A percentile compares a stretch with the other conserved stretches of the same genome.
Conservation (phyloP, 2,329 filamentous ascomycete species). For the Pseudocercospora fuligena region DNA sequence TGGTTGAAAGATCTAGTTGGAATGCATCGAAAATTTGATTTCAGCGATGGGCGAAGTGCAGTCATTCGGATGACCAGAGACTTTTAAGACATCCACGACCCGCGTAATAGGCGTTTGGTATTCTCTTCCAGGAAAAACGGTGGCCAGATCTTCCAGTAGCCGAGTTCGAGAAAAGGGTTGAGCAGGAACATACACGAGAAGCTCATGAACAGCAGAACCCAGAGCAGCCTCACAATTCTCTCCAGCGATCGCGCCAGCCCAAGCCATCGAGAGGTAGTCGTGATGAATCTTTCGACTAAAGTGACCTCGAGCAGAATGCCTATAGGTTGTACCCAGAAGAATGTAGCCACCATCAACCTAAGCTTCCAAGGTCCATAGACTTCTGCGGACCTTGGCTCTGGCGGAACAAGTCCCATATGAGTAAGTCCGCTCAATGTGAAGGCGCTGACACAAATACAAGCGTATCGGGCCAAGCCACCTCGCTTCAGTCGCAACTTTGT, state of each 20-base stretch:
- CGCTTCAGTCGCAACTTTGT: constrained; percentile 23
- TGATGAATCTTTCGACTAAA: constrained; percentile 9
- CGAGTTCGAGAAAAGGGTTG: constrained; percentile 34
- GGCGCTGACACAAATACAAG: constrained; percentile 30
- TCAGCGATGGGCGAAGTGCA: neutral
- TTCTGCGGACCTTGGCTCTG: constrained; percentile 31
- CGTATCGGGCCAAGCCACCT: constrained; percentile 29
- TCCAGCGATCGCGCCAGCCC: neutral
- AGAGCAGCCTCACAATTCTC: constrained; percentile 14
- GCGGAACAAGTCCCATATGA: constrained; percentile 40
- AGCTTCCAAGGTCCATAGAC: constrained; percentile 19
- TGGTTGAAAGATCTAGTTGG: neutral
- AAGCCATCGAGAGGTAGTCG: neutral
- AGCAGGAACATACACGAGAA: constrained; percentile 31
- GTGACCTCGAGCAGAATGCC: constrained; percentile 34
- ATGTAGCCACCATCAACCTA: constrained; percentile 26
- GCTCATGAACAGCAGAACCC: constrained; percentile 28
- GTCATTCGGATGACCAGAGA: neutral
- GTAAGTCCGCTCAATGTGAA: constrained; percentile 38
- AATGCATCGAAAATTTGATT: neutral
- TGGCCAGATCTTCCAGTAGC: constrained; percentile 37
- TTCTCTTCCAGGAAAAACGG: neutral
- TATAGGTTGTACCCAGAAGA: constrained; percentile 40
- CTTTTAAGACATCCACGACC: constrained; percentile 6
- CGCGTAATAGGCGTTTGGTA: constrained; percentile 1